Conservation (phyloP, 1,139 yeast genomes). For the Geotrichum candidum region DNA sequence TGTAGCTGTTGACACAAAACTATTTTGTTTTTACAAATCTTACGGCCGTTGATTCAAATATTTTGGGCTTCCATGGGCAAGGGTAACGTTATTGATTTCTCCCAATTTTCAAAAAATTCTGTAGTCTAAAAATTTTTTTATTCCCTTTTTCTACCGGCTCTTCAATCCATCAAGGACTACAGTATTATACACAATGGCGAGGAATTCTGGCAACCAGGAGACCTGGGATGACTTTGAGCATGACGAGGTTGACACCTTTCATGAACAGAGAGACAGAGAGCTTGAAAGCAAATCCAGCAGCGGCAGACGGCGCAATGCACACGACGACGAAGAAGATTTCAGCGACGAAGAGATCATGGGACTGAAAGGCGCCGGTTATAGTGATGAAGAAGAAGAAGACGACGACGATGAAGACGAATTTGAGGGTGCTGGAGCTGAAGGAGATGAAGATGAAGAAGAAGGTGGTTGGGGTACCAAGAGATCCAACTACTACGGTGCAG, state of each 20-base stretch:
- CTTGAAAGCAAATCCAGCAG: slow-evolving; percentile 10
- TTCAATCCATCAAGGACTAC: neutral
- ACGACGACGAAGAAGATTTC: slow-evolving; percentile 38
- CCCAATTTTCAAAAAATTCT: slow-evolving; percentile 7
- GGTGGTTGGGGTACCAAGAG: slow-evolving; percentile 77
- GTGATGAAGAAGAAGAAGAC: slow-evolving; percentile 29
- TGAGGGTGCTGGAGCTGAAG: slow-evolving; percentile 27
- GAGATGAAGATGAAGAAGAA: slow-evolving; percentile 45
- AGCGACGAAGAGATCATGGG: slow-evolving; percentile 50
- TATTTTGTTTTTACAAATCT: neutral
- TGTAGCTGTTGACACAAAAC: neutral
- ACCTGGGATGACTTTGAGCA: slow-evolving; percentile 18
- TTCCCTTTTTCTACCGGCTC: neutral
- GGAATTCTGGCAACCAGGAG: slow-evolving; percentile 10
- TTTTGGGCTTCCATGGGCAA: neutral
- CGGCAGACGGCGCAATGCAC: slow-evolving; percentile 4
- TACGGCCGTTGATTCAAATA: neutral
- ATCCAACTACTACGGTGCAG: slow-evolving; percentile 79
- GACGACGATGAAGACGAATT: slow-evolving; percentile 29
- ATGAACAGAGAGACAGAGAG: slow-evolving; percentile 13
- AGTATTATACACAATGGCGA: slow-evolving; percentile 8
- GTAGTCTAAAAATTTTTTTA: neutral
- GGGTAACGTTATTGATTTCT: neutral
- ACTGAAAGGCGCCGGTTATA: slow-evolving; percentile 26
- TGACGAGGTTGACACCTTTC: slow-evolving; percentile 17